Base-by-base conservation (phyloP, 2,329 filamentous ascomycete genomes). In the Penicillium sp. region DNA sequence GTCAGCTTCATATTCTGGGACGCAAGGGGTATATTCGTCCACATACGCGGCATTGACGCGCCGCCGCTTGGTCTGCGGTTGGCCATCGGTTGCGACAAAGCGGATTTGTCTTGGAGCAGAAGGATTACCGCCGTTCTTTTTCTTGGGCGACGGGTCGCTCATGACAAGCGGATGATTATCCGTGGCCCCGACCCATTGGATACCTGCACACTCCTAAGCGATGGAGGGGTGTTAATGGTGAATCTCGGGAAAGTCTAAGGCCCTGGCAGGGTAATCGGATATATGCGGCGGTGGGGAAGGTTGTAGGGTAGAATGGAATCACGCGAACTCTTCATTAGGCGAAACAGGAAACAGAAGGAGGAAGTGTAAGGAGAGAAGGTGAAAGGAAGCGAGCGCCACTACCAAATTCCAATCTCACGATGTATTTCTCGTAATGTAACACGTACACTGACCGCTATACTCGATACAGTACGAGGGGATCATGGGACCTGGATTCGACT, bases 61-160 rank as follows among this genome's bases (percentile, higher is more conserved):
- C 69, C 90, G 83, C 65, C 89, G 81, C 75, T 92, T 93, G 24
- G 88, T 87, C 58, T 90, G 89, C 46, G 90, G 90, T 61, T 90
- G 88, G 58, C 90, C 89, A 75, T 92, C 88, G 67, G 87, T 91
- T 61, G 91, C 89, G 64, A 93, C 89, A 71, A 92, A 93, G 64
- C 89, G 87, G 63, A 91, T 90, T 66, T 78, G 77, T 54, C 74
- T 65, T 46, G 69, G 66, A 51, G 62, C 64, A 52, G 66, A 59
- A 60, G 65, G 56, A 63, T 58, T 67, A 60, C 64, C 68, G 63
- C 65, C 66, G 58, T 60, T 63, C 56, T 73, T 74, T 64, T 69
- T 70, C 63, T 66, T 66, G 51, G 71, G 65, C 66, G 72, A 72
- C 65, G 68, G 66, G 52, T 62, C 63, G 70, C 72, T 74, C 72